Percentiles rank a stretch among this genome's conserved stretches.
phyloP scores from a whole-genome alignment of 2,329 filamentous ascomycete species.

The Pseudogymnoascus sp. region DNA sequence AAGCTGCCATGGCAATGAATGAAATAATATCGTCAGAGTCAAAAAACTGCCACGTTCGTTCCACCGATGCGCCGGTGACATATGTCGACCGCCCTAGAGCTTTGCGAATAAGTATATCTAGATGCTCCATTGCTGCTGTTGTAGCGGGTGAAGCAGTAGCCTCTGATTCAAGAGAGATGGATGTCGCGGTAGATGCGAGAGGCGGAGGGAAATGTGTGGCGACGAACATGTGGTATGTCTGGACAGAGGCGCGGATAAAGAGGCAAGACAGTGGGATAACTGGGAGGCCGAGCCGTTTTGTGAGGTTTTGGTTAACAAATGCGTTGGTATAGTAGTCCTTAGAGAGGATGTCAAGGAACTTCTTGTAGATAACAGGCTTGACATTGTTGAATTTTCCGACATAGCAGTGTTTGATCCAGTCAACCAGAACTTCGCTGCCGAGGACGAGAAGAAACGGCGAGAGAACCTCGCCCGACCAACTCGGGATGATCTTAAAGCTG shows the following conservation, averaged over 20 bases:
- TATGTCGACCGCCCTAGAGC: constrained; percentile 71
- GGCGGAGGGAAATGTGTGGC: constrained; percentile 77
- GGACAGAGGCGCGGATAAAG: constrained; percentile 87
- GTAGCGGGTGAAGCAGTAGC: constrained; percentile 64
- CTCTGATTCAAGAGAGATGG: constrained; percentile 54
- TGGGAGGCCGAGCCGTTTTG: constrained; percentile 79
- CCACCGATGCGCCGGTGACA: constrained; percentile 32
- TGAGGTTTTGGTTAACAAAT: constrained; percentile 84
- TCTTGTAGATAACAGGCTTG: constrained; percentile 79
- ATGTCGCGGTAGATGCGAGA: constrained; percentile 57
- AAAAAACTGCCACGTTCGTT: constrained; percentile 27
- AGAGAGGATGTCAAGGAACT: constrained; percentile 86
- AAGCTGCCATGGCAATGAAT: constrained; percentile 70
- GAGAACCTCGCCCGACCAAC: constrained; percentile 80
- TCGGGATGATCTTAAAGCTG: constrained; percentile 83
- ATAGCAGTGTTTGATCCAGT: constrained; percentile 95
- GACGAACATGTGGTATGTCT: constrained; percentile 98
- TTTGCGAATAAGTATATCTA: constrained; percentile 69
- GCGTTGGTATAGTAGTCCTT: constrained; percentile 98
- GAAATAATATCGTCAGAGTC: constrained; percentile 66
- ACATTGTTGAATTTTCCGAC: constrained; percentile 99
- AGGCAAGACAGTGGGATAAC: constrained; percentile 89
- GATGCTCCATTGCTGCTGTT: constrained; percentile 68
- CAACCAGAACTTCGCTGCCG: constrained; percentile 92
- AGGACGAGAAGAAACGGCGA: constrained; percentile 91